Percentiles rank a stretch among this genome's conserved stretches.
These are phyloP conservation scores for Waitea zeae DNA, from an alignment of 1,284 basidiomycete genomes.

Conservation along the genomic window DNA sequence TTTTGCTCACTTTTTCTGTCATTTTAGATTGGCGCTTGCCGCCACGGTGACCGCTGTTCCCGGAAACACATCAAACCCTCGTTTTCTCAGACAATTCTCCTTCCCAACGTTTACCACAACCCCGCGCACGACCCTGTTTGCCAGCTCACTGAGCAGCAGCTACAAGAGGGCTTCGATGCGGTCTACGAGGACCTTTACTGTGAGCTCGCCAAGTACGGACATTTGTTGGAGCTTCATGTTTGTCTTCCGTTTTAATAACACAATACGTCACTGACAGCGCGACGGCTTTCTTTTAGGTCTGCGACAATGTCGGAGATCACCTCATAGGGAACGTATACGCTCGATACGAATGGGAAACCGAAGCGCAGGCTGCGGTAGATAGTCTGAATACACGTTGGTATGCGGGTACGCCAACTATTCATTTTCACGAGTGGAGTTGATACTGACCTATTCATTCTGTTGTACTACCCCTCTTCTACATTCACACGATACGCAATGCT, in stretches of 20 bases:
- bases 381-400: conserved; percentile 96
- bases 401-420: conserved; percentile 77
- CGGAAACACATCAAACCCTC: conserved; percentile 96
- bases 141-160: conserved; percentile 71
- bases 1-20: not conserved
- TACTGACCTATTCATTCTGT: no score
- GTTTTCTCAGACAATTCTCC: conserved; percentile 92
- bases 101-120: conserved; percentile 99
- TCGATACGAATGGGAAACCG: conserved; percentile 95
- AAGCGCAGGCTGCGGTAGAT: conserved; percentile 88
- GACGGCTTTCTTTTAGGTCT: no score
- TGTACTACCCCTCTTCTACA: conserved; percentile 1
- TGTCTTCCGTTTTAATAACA: conserved; percentile 1
- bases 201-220: conserved; percentile 88
- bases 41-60: conserved; percentile 92
- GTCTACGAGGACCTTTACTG: conserved; percentile 94
- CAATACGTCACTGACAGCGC: no score
- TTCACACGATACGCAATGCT: conserved; percentile 1
- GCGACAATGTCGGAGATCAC: conserved; percentile 98
- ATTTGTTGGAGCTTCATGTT: conserved; percentile 87
- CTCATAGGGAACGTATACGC: conserved; percentile 98
- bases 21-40: conserved; percentile 90
- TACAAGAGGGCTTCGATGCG: conserved; percentile 92
- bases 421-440: conserved; percentile 1
- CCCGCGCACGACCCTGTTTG: conserved; percentile 85